Evolutionary conservation across 2,329 filamentous ascomycete genomes (phyloP), one percentile per base, ranked within the genome.

Genomic region (Talaromyces sp.): DNA sequence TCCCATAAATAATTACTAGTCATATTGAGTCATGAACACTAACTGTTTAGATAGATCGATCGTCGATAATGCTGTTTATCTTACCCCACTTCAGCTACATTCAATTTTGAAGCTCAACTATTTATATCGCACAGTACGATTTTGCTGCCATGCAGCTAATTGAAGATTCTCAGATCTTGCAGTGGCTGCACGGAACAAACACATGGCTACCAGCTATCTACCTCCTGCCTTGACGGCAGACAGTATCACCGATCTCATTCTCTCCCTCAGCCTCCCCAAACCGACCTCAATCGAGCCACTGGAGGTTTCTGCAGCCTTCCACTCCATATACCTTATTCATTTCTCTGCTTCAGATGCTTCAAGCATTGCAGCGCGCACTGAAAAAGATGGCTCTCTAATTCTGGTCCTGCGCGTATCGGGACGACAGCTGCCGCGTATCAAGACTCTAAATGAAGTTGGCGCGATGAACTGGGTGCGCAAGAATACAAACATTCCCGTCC

Each of bases 371-470:
- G 49, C 25, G 3, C 39, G 27, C 22, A 4, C 37, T 7, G 49
- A 56, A 62, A 43, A 19, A 45, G 25, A 62, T 56, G 35, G 22
- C 31, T 39, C 37, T 15, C n/a, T 56, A 39, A 43, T 6, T 22
- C 50, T 68, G 27, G 70, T 79, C 13, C 74, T 80, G 15, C 74
- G 78, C 50, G 69, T 79, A 27, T 74, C 77, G 4, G 77, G 78
- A 27, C 61, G 64, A 27, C 77, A 79, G 37, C 39, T 79, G 7
- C 77, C 76, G 4, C n/a, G 62, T 17, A 73, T 74, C 67, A 79
- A 80, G 62, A 79, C 77, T 11, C 43, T 61, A 11, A 79, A 80
- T 62, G 77, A 80, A 67, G 73, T 76, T 3, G 77, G 67, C 19
- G 67, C 74, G 37, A 76, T 79, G 72, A 64, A 59, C 6, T 80